A percentile compares a stretch with the other conserved stretches of the same genome.
phyloP scores from a whole-genome alignment of 83 land plant species.

The Picea abies region DNA sequence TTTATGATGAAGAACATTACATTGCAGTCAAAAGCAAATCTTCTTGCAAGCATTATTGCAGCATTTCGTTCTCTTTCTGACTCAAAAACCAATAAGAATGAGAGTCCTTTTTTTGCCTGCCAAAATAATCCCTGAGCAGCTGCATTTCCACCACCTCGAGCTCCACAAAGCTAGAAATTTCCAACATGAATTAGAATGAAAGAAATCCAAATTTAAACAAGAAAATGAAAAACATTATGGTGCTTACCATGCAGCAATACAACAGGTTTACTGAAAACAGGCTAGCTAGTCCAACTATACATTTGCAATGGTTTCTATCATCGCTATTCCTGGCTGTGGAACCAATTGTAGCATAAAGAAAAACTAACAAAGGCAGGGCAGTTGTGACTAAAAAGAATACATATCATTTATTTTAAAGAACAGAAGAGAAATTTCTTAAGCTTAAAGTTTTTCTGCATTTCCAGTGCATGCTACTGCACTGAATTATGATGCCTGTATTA shows the following conservation, averaged over 20 bases:
- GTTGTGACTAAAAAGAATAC: too few relatives aligned
- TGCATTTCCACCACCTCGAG: constrained; percentile 80
- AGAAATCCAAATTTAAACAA: background rate
- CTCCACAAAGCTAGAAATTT: constrained; percentile 83
- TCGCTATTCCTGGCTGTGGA: background rate
- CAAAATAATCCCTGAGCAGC: constrained; percentile 87
- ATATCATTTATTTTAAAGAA: too few relatives aligned
- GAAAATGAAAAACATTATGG: background rate
- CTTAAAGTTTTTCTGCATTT: too few relatives aligned
- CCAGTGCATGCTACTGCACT: too few relatives aligned
- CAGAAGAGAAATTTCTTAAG: too few relatives aligned
- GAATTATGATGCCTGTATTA: too few relatives aligned
- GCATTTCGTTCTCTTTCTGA: constrained; percentile 94
- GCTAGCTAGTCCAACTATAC: too few relatives aligned
- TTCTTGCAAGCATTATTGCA: constrained; percentile 86
- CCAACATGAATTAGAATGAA: background rate
- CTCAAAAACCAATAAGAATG: constrained; percentile 77
- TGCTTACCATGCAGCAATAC: background rate
- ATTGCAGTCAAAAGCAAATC: constrained; percentile 84
- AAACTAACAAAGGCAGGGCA: too few relatives aligned
- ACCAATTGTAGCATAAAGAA: background rate
- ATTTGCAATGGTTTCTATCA: background rate
- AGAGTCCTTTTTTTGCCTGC: constrained; percentile 78
- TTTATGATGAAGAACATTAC: constrained; percentile 40
- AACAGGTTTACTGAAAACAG: background rate